Conservation (phyloP, 805 yeast species). For the Zygosaccharomyces rouxii region DNA sequence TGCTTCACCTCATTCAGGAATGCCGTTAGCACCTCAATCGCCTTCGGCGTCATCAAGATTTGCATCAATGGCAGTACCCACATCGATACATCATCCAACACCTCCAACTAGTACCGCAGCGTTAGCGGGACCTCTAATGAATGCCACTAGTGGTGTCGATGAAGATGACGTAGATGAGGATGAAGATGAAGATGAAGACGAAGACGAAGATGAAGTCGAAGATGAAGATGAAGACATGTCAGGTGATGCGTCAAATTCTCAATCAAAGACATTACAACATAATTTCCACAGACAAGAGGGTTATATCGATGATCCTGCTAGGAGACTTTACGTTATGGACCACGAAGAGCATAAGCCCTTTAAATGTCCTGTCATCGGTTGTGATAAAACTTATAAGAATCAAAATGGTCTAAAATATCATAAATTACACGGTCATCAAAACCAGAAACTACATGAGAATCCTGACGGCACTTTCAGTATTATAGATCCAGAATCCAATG, state of each 20-base stretch:
- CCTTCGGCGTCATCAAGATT: constrained; percentile 9
- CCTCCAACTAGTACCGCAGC: constrained; percentile 14
- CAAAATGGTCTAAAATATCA: constrained; percentile 97
- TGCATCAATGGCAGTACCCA: constrained; percentile 10
- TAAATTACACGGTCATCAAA: constrained; percentile 93
- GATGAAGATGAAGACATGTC: constrained; percentile 25
- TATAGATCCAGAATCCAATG: constrained; percentile 83
- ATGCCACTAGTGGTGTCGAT: constrained; percentile 11
- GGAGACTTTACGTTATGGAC: constrained; percentile 89
- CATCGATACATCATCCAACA: constrained; percentile 16
- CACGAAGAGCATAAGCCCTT: constrained; percentile 90
- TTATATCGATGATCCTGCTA: constrained; percentile 95
- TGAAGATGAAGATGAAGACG: constrained; percentile 25
- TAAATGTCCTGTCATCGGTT: constrained; percentile 96
- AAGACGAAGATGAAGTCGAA: constrained; percentile 26
- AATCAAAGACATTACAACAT: constrained; percentile 13
- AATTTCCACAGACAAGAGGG: constrained; percentile 41
- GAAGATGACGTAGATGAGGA: constrained; percentile 26
- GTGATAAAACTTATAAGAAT: constrained; percentile 95
- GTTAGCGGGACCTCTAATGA: constrained; percentile 14
- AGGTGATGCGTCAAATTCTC: constrained; percentile 12
- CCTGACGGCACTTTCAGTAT: constrained; percentile 91
- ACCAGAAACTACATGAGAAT: constrained; percentile 84
- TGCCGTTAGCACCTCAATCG: constrained; percentile 1
- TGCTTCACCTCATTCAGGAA: constrained; percentile 7